Percentiles rank a stretch among this genome's conserved stretches.
Evolutionary conservation across 257 asterid genomes (phyloP).

Genomic region (Nicotiana tomentosiformis): DNA sequence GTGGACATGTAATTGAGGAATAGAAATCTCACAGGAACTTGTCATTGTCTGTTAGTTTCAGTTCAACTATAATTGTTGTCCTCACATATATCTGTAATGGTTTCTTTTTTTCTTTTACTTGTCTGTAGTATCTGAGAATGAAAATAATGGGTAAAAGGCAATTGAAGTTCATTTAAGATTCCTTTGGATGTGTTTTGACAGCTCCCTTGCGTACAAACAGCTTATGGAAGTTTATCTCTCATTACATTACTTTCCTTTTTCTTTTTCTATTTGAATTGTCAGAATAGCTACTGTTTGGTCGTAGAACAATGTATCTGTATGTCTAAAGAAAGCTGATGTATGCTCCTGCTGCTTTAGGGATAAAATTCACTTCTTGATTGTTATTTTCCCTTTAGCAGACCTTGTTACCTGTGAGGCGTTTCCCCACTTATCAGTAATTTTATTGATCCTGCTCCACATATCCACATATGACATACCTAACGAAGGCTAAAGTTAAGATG

Average conservation of each 20-base stretch:
- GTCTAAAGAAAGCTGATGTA: slow-evolving; percentile 5
- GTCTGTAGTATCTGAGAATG: not conserved
- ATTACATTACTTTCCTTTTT: not conserved
- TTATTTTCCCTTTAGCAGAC: not conserved
- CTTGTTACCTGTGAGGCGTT: not conserved
- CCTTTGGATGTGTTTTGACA: not conserved
- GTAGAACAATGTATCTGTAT: not conserved
- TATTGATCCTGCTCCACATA: not conserved
- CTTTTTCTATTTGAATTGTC: not conserved
- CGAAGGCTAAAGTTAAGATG: not conserved
- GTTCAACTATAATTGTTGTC: not conserved
- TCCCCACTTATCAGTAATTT: not conserved
- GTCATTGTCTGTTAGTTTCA: not conserved
- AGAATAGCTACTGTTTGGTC: not conserved
- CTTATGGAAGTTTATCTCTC: not conserved
- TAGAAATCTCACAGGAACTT: not conserved
- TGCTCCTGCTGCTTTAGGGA: not conserved
- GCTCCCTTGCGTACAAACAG: not conserved
- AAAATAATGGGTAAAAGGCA: not conserved
- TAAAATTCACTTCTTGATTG: not conserved
- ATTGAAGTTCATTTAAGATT: not conserved
- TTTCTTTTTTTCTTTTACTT: not conserved
- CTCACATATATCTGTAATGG: not conserved
- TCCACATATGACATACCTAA: not conserved
- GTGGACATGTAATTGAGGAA: not conserved